Percentiles rank a stretch among this genome's conserved stretches.
These are phyloP conservation scores for Camellia lanceoleosa DNA, from an alignment of 148 eudicot species.

Conservation along the genomic window DNA sequence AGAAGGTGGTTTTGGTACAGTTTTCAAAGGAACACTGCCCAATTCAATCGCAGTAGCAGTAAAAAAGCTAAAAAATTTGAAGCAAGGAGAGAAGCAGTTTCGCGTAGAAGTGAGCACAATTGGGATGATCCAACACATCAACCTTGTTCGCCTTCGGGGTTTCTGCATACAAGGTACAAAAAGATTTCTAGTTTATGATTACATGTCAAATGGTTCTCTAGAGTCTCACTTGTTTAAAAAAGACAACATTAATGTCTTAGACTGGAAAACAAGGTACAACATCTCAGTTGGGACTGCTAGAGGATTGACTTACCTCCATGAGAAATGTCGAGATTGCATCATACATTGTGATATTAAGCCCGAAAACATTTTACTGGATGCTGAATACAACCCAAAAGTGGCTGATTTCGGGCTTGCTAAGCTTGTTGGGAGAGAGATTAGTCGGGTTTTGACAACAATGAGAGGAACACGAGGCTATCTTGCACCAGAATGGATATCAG, in stretches of 20 bases:
- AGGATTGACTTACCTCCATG: too few relatives aligned
- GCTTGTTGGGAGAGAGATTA: too few relatives aligned
- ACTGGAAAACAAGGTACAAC: too few relatives aligned
- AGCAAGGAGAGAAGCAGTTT: not conserved
- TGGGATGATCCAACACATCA: not conserved
- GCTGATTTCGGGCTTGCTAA: too few relatives aligned
- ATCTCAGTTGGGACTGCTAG: too few relatives aligned
- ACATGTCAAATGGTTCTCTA: not conserved
- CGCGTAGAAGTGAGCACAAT: not conserved
- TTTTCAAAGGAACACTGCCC: not conserved
- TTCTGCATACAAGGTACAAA: not conserved
- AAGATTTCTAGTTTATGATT: not conserved
- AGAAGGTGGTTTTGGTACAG: not conserved
- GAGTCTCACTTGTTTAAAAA: not conserved
- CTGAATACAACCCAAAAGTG: too few relatives aligned
- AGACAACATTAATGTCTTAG: not conserved
- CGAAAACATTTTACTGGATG: too few relatives aligned
- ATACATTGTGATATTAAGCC: not conserved
- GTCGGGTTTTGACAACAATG: too few relatives aligned
- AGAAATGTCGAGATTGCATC: not conserved
- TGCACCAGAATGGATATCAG: constrained; percentile 4
- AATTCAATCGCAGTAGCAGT: not conserved
- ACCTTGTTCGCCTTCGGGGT: not conserved
- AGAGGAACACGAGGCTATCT: not conserved
- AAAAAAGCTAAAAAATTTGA: not conserved